Percentiles rank a stretch among this genome's conserved stretches.
phyloP scores from a whole-genome alignment of 148 eudicot species.

The Limonium bicolor region DNA sequence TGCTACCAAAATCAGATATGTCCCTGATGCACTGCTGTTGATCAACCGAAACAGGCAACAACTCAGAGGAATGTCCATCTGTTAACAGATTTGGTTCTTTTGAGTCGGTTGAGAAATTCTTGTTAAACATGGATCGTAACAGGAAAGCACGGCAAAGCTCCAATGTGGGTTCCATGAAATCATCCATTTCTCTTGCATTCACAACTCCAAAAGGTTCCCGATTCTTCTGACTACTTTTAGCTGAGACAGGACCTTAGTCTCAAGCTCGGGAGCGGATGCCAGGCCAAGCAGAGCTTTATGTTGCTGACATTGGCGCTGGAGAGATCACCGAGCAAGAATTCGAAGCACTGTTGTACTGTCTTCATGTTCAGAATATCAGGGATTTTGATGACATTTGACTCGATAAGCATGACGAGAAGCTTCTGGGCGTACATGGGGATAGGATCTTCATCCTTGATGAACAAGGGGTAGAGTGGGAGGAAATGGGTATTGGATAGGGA shows the following conservation, averaged over 20 bases:
- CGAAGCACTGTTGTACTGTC: slow-evolving; percentile 73
- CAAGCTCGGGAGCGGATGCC: slow-evolving; percentile 82
- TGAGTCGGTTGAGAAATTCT: slow-evolving; percentile 28
- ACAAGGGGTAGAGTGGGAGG: slow-evolving; percentile 72
- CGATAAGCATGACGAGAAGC: slow-evolving; percentile 84
- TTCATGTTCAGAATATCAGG: slow-evolving; percentile 60
- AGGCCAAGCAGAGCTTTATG: slow-evolving; percentile 80
- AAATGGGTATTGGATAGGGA: slow-evolving; percentile 46
- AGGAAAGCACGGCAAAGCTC: slow-evolving; percentile 70
- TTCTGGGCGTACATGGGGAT: slow-evolving; percentile 91
- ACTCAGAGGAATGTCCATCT: slow-evolving; percentile 19
- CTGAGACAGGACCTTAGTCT: slow-evolving; percentile 64
- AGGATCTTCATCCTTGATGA: slow-evolving; percentile 89
- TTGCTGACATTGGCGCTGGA: slow-evolving; percentile 67
- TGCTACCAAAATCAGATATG: slow-evolving; percentile 63
- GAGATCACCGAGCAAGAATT: slow-evolving; percentile 78
- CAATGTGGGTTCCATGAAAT: slow-evolving; percentile 77
- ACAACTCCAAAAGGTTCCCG: slow-evolving; percentile 69
- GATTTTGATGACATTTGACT: slow-evolving; percentile 57
- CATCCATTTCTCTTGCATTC: slow-evolving; percentile 71
- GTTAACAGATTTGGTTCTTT: slow-evolving; percentile 46
- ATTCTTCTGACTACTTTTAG: slow-evolving; percentile 71
- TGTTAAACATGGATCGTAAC: slow-evolving; percentile 34
- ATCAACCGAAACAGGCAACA: no score
- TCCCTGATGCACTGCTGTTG: slow-evolving; percentile 56